Conservation (phyloP, 352 stramenopile genomes). For the Albugo candida region DNA sequence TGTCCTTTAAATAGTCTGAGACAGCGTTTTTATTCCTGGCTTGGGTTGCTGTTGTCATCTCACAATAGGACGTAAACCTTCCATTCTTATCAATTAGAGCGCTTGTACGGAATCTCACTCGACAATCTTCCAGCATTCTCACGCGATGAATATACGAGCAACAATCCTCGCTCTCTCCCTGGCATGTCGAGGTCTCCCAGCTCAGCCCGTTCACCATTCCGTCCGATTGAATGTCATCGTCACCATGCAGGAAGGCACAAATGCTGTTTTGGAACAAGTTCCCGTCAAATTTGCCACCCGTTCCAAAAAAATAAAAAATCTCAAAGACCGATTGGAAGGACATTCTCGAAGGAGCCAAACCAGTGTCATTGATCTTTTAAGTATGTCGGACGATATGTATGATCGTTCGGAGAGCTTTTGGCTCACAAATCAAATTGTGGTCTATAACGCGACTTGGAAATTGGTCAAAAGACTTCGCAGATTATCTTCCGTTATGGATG, state of each 20-base stretch:
- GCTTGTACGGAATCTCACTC: too few relatives aligned
- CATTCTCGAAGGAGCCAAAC: slow-evolving; percentile 5
- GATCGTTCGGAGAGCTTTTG: slow-evolving; percentile 12
- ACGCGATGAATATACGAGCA: too few relatives aligned
- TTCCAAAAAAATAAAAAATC: slow-evolving; percentile 8
- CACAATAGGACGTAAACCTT: too few relatives aligned
- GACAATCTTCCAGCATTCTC: too few relatives aligned
- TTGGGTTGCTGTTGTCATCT: too few relatives aligned
- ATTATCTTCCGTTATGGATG: slow-evolving; percentile 12
- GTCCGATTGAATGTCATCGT: slow-evolving; percentile 25
- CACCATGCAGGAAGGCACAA: slow-evolving; percentile 19
- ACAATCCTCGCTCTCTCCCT: too few relatives aligned
- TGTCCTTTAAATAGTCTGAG: slow-evolving; percentile 9
- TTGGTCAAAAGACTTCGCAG: slow-evolving; percentile 21
- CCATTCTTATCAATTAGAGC: too few relatives aligned
- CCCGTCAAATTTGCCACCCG: slow-evolving; percentile 4
- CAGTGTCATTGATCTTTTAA: slow-evolving; percentile 7
- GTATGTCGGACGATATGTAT: not conserved
- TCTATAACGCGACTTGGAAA: slow-evolving; percentile 20
- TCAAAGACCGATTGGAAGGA: slow-evolving; percentile 7
- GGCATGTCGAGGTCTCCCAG: too few relatives aligned
- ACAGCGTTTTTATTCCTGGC: not conserved
- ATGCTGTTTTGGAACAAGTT: slow-evolving; percentile 14
- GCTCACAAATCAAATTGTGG: slow-evolving; percentile 39
- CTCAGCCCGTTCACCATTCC: too few relatives aligned